Evolutionary conservation across 78 protist species (phyloP).

Genomic region (Guillardia theta): DNA sequence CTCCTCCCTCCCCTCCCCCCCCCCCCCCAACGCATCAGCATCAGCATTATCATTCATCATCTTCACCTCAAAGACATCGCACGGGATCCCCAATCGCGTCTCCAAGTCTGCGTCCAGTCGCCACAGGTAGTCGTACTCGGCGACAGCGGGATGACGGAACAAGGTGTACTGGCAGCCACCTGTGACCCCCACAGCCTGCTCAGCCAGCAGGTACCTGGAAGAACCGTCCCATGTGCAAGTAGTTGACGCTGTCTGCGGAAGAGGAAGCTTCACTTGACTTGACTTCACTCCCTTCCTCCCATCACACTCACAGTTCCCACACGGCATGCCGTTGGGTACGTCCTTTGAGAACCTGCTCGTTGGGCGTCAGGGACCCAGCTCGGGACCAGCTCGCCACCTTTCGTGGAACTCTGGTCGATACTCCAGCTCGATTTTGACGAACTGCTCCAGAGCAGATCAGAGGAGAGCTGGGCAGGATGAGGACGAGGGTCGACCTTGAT

Average conservation of each 20-base stretch:
- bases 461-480: too few relatives aligned
- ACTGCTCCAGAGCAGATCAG: too few relatives aligned
- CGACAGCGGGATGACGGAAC: background rate
- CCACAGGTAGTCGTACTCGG: background rate
- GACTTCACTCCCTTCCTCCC: too few relatives aligned
- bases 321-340: background rate
- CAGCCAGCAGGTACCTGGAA: background rate
- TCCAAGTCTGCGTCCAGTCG: conserved; percentile 15
- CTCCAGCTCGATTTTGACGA: background rate
- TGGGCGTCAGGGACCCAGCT: background rate
- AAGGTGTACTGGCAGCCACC: background rate
- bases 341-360: background rate
- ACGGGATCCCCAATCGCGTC: background rate
- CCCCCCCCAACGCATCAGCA: background rate
- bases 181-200: background rate
- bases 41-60: background rate
- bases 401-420: background rate
- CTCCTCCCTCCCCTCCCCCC: background rate
- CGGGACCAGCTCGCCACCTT: background rate
- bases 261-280: background rate
- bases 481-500: too few relatives aligned
- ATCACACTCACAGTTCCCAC: background rate
- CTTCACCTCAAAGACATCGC: background rate
- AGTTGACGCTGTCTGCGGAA: background rate
- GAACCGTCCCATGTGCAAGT: conserved; percentile 28